Evolutionary conservation across 176 grass and related monocot species (phyloP), one percentile per base, ranked within the genome.

Genomic region (Raddia guianensis): DNA sequence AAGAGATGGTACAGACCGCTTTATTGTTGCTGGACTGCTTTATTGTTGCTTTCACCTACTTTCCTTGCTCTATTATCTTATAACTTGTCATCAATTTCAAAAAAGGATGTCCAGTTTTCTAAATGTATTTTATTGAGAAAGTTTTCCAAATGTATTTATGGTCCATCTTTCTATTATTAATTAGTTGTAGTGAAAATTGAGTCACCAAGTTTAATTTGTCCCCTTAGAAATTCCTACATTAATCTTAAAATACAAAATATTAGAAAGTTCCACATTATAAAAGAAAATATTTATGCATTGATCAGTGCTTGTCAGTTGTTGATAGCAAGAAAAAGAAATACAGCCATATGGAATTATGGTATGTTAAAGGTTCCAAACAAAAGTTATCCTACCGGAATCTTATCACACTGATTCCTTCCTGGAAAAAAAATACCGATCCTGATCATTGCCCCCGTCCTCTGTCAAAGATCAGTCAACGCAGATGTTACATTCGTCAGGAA

Each of bases 1-100:
- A 87, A 56, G 13, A 8, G 21, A 63, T 45, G 87, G 91, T 93
- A 83, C 0, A 3, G 3, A 46, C 59, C 42, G 14, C 43, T 32
- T 75, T 13, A 32, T 40, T 74, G 34, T 55, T 55, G 14, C 51
- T 73, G n/a, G 3, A 46, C 59, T n/a, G 14, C 43, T 32, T 75
- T 13, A 32, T 40, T 74, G 34, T 55, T 55, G 14, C 51, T 73
- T 73, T 42, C 54, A 55, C 70, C 44, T 40, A 59, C n/a, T 59
- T 59, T 46, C 43, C 54, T 47, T 27, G 45, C 20, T 20, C 43
- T 76, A 47, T 46, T 61, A 61, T 12, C 42, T 47, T 60, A 12
- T 61, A 61, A 62, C 45, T 5, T 58, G 21, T 59, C 37, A 46
- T 45, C 33, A 19, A 54, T 74, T 33, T 18, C 71, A 73, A 10